Evolutionary conservation across 306 rosid species (phyloP), one percentile per base, ranked within the genome.

Genomic region (Dryas octopetala): DNA sequence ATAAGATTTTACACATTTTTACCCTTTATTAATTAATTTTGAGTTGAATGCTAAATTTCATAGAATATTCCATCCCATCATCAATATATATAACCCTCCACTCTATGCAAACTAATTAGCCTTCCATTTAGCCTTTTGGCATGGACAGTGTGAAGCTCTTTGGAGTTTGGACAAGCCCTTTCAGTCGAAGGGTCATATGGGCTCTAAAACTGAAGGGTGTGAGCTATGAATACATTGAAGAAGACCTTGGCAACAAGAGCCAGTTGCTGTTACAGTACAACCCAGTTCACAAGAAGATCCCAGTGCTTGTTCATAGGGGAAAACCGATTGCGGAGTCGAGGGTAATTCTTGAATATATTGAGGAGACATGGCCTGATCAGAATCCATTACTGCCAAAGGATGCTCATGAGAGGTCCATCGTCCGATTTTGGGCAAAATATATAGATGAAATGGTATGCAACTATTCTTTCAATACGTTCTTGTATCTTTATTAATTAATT

Each of bases 111-210:
- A 32, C 38, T 32, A 1, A 32, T 32, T 1, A 32, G 38, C 38
- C 38, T 32, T 32, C 38, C 38, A 32, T 32, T 32, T 32, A 32
- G 38, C 2, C 38, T 32, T 32, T 32, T 32, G 38, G 38, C 38
- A 32, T 32, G 85, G 9, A 55, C 44, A 59, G 3, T 69, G 87
- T 90, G 57, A 90, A 85, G 76, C 50, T 88, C 8, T 76, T 76
- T 4, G 96, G 91, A 78, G 16, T 60, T 11, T 83, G 88, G 85
- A 16, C 75, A 10, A 90, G 96, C 32, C 83, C 86, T 4, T 88
- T 75, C 43, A 55, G 62, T 64, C 65, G 58, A 7, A 86, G 86
- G 38, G 92, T 86, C 4, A 57, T 83, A 7, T 86, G 88, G 91
- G 83, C 93, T 67, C 82, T 86, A 26, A 74, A 76, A 46, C 79